These are phyloP conservation scores for Mortierella sp. DNA, from an alignment of 371 early-diverging fungal species.

Conservation along the genomic window DNA sequence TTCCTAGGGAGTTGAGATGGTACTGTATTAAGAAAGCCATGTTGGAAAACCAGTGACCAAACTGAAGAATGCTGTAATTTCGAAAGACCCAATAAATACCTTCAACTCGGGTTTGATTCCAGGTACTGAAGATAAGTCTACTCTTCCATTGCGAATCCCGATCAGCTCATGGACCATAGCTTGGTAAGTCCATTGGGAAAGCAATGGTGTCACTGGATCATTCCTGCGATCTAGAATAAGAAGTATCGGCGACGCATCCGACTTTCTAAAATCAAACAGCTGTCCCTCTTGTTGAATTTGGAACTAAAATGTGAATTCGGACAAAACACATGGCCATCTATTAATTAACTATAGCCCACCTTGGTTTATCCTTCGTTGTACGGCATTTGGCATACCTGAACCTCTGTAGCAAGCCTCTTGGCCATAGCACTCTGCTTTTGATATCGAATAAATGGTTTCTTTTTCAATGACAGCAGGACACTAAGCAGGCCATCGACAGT, in stretches of 20 bases:
- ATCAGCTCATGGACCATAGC: constrained; percentile 98
- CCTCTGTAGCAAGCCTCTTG: constrained; percentile 83
- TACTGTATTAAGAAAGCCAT: background rate
- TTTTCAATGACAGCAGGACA: constrained; percentile 86
- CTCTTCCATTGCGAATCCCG: constrained; percentile 95
- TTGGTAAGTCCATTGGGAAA: constrained; percentile 99
- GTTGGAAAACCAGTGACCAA: background rate
- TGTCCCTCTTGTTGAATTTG: constrained; percentile 85
- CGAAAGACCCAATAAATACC: constrained; percentile 56
- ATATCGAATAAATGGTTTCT: constrained; percentile 92
- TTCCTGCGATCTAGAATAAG: constrained; percentile 95
- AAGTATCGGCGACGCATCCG: constrained; percentile 89
- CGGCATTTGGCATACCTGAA: constrained; percentile 66
- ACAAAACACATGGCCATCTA: no score
- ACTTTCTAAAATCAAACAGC: constrained; percentile 84
- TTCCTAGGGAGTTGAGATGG: constrained; percentile 67
- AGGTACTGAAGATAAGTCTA: constrained; percentile 87
- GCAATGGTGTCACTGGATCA: constrained; percentile 97
- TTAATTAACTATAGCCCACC: background rate
- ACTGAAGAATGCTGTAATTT: background rate
- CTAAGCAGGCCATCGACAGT: constrained; percentile 84
- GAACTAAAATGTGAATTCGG: constrained; percentile 59
- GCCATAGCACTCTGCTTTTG: constrained; percentile 84
- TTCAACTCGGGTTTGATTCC: constrained; percentile 86
- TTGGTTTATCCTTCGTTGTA: background rate